phyloP scores from a whole-genome alignment of 176 grass and related monocot genomes.

The Oryza meridionalis region DNA sequence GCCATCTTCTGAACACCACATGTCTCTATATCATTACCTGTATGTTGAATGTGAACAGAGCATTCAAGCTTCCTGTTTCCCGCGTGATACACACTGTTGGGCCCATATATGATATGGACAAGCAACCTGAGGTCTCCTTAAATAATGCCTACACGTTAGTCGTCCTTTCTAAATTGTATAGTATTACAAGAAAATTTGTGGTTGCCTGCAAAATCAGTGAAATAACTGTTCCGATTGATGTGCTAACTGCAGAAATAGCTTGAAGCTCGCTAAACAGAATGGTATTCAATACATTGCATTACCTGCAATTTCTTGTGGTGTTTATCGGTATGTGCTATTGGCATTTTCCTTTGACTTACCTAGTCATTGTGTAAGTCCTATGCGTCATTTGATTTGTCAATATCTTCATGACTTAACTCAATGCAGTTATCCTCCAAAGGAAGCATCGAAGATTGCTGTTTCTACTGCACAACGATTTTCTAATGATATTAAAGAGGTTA shows the following conservation, averaged over 20 bases:
- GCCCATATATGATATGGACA: conserved; percentile 74
- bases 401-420: conserved; percentile 27
- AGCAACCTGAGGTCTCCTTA: conserved; percentile 66
- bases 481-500: conserved; percentile 78
- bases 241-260: conserved; percentile 80
- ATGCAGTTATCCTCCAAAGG: conserved; percentile 76
- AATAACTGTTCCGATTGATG: conserved; percentile 32
- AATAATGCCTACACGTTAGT: conserved; percentile 81
- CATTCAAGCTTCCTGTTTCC: conserved; percentile 79
- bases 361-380: neutral
- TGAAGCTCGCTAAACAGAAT: conserved; percentile 91
- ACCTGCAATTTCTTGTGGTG: conserved; percentile 89
- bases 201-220: conserved; percentile 22
- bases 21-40: neutral
- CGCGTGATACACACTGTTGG: conserved; percentile 92
- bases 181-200: neutral
- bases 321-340: conserved; percentile 64
- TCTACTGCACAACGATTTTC: conserved; percentile 67
- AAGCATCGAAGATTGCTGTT: conserved; percentile 85
- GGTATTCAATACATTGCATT: conserved; percentile 91
- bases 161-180: neutral
- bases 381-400: conserved; percentile 8
- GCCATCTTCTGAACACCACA: neutral
- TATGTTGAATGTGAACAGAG: conserved; percentile 53
- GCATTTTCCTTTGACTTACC: conserved; percentile 24